A percentile compares a stretch with the other conserved stretches of the same genome.
These are phyloP conservation scores for Exophiala alcalophila DNA, from an alignment of 2,329 filamentous ascomycete species.

Conservation along the genomic window DNA sequence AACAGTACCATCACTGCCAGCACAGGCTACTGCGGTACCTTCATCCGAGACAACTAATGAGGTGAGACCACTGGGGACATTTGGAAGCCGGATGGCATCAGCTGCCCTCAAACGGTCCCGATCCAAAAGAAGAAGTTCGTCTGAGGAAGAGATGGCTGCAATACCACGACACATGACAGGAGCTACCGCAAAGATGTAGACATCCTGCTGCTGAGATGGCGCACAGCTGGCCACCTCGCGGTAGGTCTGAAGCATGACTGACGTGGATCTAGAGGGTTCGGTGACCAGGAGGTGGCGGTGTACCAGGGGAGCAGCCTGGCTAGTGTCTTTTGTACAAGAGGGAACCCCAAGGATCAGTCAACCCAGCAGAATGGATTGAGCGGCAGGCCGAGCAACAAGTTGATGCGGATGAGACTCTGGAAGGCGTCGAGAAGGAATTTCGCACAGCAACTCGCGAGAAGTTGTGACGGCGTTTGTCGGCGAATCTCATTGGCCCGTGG, in stretches of 20 bases:
- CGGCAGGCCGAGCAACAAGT: too few species aligned
- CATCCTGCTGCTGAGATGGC: constrained; percentile 23
- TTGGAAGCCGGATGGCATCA: constrained; percentile 6
- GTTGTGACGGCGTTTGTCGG: too few species aligned
- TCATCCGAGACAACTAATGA: constrained; percentile 22
- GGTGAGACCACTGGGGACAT: constrained; percentile 18
- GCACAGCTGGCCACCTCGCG: constrained; percentile 15
- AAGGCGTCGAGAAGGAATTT: too few species aligned
- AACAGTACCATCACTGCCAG: constrained; percentile 26
- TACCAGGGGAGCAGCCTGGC: too few species aligned
- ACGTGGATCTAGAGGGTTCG: not conserved
- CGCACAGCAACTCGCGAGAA: too few species aligned
- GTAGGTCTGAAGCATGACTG: constrained; percentile 16
- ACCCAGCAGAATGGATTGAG: too few species aligned
- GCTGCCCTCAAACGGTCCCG: constrained; percentile 12
- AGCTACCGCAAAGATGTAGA: constrained; percentile 29
- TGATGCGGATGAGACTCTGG: too few species aligned
- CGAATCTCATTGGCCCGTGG: too few species aligned
- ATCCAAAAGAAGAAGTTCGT: constrained; percentile 29
- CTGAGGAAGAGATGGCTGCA: constrained; percentile 29
- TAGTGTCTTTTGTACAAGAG: too few species aligned
- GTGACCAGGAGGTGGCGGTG: not conserved
- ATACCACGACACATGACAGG: constrained; percentile 21
- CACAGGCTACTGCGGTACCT: constrained; percentile 21
- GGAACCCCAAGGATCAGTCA: too few species aligned